Base-by-base conservation (phyloP, 306 rosid genomes). In the Notholithocarpus densiflorus region DNA sequence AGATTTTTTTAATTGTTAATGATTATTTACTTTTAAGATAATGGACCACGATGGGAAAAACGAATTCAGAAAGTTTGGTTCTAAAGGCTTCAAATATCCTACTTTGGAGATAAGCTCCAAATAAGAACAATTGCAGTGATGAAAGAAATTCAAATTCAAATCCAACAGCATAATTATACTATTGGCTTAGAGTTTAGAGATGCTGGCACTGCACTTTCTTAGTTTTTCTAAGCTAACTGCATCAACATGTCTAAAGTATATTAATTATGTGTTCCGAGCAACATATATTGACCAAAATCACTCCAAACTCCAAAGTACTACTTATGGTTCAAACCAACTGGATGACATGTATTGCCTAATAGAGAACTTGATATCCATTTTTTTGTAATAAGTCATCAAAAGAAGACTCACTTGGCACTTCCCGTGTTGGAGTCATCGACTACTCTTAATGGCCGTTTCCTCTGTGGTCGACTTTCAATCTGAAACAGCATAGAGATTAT, bases 381-480 rank as follows among this genome's bases (percentile, higher is more conserved):
- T 13, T 45, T 32, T 45, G 26, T 31, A 66, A 32, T 19, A 66
- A 34, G 72, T 32, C 17, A 34, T 19, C 7, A 77, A 69, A 34
- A 66, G 12, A 27, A 71, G 62, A 85, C 89, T 87, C 60, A 87
- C 90, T 80, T 87, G 65, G 90, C 83, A 71, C 78, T 78, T 27
- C 90, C 87, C 0, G 82, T 85, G 87, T 85, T 87, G 19, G 89
- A 83, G 70, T 76, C 89, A 76, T 88, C 89, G 60, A 88, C 91
- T 53, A 88, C 89, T 83, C 91, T 85, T 64, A 88, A 48, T 37
- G 91, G 91, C 32, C 87, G 76, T 34, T 88, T 85, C 81, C 87
- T 81, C 77, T 88, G 91, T 23, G 91, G 89, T 10, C 91, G 87
- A 80, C 89, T 88, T 88, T 83, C 91, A 78, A 88, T 88, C 91